phyloP scores from a whole-genome alignment of 495 filamentous ascomycete species.

The Penicillium manginii region DNA sequence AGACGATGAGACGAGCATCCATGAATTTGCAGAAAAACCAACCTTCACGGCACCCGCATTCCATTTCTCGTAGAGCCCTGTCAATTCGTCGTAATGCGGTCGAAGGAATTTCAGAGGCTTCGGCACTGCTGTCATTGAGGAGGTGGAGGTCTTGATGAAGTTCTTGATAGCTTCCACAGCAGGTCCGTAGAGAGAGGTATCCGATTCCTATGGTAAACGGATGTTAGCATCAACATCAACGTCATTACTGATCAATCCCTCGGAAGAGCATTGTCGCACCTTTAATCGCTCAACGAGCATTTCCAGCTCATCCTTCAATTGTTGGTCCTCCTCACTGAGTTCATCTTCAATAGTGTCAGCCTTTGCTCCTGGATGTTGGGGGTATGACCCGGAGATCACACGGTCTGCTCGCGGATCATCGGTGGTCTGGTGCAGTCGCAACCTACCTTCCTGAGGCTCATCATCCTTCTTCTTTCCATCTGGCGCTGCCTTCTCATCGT shows the following conservation, averaged over 20 bases:
- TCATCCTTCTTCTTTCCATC: conserved; percentile 79
- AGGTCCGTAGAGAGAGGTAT: conserved; percentile 85
- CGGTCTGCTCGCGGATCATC: conserved; percentile 13
- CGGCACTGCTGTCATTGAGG: conserved; percentile 98
- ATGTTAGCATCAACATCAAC: conserved; percentile 27
- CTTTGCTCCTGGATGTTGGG: conserved; percentile 13
- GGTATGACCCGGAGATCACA: conserved; percentile 8
- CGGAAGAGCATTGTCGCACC: conserved; percentile 53
- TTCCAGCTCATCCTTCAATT: conserved; percentile 96
- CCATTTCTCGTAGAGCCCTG: conserved; percentile 87
- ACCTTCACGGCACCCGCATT: conserved; percentile 80
- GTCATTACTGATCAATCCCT: conserved; percentile 21
- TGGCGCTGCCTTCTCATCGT: conserved; percentile 66
- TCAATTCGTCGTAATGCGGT: conserved; percentile 89
- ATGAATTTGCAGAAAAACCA: conserved; percentile 14
- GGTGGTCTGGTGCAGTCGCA: conserved; percentile 9
- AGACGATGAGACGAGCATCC: neutral
- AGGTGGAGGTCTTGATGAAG: conserved; percentile 97
- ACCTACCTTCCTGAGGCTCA: conserved; percentile 59
- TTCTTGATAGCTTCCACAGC: conserved; percentile 94
- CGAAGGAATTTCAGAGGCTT: conserved; percentile 98
- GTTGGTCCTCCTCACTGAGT: conserved; percentile 95
- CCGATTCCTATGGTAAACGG: conserved; percentile 66
- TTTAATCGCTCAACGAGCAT: conserved; percentile 96
- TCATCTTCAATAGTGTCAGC: conserved; percentile 62